Conservation (phyloP, 1,284 basidiomycete genomes). For the Naganishia sp. region DNA sequence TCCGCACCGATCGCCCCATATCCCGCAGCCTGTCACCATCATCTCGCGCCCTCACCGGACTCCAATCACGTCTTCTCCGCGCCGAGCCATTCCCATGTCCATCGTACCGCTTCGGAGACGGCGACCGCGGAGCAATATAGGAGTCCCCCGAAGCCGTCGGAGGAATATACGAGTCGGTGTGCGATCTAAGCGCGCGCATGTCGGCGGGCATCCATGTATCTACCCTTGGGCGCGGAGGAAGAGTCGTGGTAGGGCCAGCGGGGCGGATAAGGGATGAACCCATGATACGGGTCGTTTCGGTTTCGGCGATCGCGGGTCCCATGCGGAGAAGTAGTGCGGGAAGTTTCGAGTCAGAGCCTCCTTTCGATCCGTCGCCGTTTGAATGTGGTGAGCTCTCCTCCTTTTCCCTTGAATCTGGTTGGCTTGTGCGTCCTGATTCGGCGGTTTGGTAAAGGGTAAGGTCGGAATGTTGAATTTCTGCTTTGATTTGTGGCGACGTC, state of each 20-base stretch:
- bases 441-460: too few relatives aligned
- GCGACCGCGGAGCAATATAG: constrained; percentile 17
- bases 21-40: background rate
- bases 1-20: too few relatives aligned
- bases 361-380: background rate
- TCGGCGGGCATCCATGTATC: constrained; percentile 1
- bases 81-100: too few relatives aligned
- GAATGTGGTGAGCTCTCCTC: background rate
- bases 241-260: background rate
- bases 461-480: too few relatives aligned
- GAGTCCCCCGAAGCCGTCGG: background rate
- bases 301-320: constrained; percentile 3
- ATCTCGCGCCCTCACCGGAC: background rate
- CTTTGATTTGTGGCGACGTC: too few relatives aligned
- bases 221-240: constrained; percentile 1
- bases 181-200: background rate
- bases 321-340: constrained; percentile 20
- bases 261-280: background rate
- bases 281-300: background rate
- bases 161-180: background rate
- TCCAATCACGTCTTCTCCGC: constrained; percentile 10
- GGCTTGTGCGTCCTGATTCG: background rate
- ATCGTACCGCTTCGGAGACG: background rate
- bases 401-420: background rate
- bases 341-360: background rate